Percentiles rank a stretch among this genome's conserved stretches.
These are phyloP conservation scores for Plenodomus tracheiphilus DNA, from an alignment of 2,329 filamentous ascomycete genomes.

Conservation along the genomic window DNA sequence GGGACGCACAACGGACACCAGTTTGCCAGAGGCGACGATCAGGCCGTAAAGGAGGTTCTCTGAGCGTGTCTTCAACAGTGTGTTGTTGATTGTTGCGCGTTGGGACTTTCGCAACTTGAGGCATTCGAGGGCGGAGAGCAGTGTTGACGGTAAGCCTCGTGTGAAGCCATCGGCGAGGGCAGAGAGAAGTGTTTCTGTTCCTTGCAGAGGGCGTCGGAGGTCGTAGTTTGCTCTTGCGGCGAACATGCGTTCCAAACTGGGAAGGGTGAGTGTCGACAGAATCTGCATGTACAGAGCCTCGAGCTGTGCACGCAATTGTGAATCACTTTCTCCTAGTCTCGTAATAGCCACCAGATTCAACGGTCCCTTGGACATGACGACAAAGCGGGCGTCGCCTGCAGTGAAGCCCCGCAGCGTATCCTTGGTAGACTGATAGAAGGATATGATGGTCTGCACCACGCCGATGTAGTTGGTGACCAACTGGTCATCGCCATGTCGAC, in stretches of 20 bases:
- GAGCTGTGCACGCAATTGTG: slow-evolving; percentile 82
- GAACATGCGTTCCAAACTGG: slow-evolving; percentile 84
- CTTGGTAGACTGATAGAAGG: slow-evolving; percentile 83
- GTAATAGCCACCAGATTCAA: slow-evolving; percentile 94
- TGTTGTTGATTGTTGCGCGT: slow-evolving; percentile 81
- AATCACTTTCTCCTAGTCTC: slow-evolving; percentile 86
- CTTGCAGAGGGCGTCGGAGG: slow-evolving; percentile 83
- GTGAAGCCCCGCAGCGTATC: slow-evolving; percentile 82
- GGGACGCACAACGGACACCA: slow-evolving; percentile 93
- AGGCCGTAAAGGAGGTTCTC: slow-evolving; percentile 87
- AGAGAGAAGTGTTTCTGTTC: slow-evolving; percentile 87
- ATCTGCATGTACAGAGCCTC: slow-evolving; percentile 99
- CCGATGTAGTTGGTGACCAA: slow-evolving; percentile 94
- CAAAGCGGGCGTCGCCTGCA: slow-evolving; percentile 83
- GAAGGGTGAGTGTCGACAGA: slow-evolving; percentile 88
- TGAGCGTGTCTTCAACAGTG: slow-evolving; percentile 76
- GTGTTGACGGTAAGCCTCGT: slow-evolving; percentile 82
- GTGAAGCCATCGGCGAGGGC: slow-evolving; percentile 95
- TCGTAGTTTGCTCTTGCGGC: slow-evolving; percentile 91
- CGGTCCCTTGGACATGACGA: slow-evolving; percentile 81
- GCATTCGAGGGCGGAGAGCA: slow-evolving; percentile 90
- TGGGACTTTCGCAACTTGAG: slow-evolving; percentile 89
- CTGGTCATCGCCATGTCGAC: slow-evolving; percentile 85
- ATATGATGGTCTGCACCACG: slow-evolving; percentile 95
- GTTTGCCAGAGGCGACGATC: slow-evolving; percentile 85